phyloP scores from a whole-genome alignment of 768 basidiomycete species.

The Boletus reticulatus region DNA sequence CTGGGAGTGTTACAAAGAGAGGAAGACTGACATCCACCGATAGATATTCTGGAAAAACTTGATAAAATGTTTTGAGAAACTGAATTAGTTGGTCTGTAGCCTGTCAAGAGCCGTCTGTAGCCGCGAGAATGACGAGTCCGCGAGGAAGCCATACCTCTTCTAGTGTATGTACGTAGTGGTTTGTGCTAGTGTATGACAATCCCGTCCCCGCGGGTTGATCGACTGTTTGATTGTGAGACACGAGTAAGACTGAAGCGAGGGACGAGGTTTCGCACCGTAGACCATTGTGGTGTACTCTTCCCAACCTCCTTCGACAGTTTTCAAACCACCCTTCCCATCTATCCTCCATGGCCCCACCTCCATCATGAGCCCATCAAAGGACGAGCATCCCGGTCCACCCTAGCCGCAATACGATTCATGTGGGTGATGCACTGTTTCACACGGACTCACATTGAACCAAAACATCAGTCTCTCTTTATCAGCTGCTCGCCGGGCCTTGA shows the following conservation, averaged over 20 bases:
- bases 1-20: neutral
- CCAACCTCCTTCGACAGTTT: conserved; percentile 85
- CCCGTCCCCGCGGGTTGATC: conserved; percentile 98
- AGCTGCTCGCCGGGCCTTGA: conserved; percentile 83
- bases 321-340: conserved; percentile 70
- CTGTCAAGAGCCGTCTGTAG: conserved; percentile 36
- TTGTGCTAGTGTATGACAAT: conserved; percentile 84
- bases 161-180: conserved; percentile 80
- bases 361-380: conserved; percentile 97
- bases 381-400: conserved; percentile 97
- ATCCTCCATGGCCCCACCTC: conserved; percentile 92
- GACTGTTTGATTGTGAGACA: conserved; percentile 48
- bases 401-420: conserved; percentile 28
- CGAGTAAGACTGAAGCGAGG: neutral
- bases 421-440: neutral
- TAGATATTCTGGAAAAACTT: conserved; percentile 85
- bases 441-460: conserved; percentile 86
- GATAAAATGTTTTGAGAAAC: conserved; percentile 87
- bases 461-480: conserved; percentile 90
- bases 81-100: conserved; percentile 75
- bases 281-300: conserved; percentile 96
- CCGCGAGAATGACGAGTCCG: neutral
- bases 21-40: conserved; percentile 73
- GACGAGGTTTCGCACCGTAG: conserved; percentile 59
- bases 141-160: conserved; percentile 47